These are phyloP conservation scores for Lasiodiplodia gonubiensis DNA, from an alignment of 2,329 filamentous ascomycete genomes.

Conservation along the genomic window DNA sequence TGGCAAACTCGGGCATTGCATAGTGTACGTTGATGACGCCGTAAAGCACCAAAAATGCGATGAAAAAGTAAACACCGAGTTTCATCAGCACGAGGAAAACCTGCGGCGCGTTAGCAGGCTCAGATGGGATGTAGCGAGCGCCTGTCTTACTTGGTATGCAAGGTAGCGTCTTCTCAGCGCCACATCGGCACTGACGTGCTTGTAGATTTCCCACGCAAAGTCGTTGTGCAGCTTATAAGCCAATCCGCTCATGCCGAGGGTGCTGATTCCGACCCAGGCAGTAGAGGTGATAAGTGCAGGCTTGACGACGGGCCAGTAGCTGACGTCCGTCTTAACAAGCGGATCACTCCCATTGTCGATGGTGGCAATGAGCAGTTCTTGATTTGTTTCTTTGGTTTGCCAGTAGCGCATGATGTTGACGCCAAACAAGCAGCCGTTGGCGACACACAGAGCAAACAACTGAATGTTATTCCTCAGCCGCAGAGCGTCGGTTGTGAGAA, in stretches of 20 bases:
- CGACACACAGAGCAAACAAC: constrained; percentile 33
- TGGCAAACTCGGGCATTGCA: constrained; percentile 33
- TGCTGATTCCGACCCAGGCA: constrained; percentile 24
- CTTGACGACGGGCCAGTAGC: constrained; percentile 29
- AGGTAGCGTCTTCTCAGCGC: constrained; percentile 30
- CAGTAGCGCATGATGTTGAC: constrained; percentile 34
- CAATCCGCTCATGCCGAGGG: constrained; percentile 27
- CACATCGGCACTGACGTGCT: constrained; percentile 32
- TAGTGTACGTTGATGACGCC: constrained; percentile 36
- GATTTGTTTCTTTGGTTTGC: not conserved
- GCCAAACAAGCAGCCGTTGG: constrained; percentile 33
- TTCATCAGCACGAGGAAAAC: constrained; percentile 35
- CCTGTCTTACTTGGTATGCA: constrained; percentile 31
- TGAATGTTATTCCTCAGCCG: constrained; percentile 37
- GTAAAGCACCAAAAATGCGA: constrained; percentile 36
- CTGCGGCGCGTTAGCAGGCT: constrained; percentile 19
- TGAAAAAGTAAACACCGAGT: constrained; percentile 33
- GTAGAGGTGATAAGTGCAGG: constrained; percentile 24
- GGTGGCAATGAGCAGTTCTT: not conserved
- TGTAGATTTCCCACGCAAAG: constrained; percentile 34
- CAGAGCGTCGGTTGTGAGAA: constrained; percentile 35
- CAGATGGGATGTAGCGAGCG: not conserved
- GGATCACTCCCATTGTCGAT: constrained; percentile 12
- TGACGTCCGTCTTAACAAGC: constrained; percentile 30
- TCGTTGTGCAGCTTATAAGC: constrained; percentile 31